These are phyloP conservation scores for Carnegiea gigantea DNA, from an alignment of 179 eudicot species.

Conservation along the genomic window DNA sequence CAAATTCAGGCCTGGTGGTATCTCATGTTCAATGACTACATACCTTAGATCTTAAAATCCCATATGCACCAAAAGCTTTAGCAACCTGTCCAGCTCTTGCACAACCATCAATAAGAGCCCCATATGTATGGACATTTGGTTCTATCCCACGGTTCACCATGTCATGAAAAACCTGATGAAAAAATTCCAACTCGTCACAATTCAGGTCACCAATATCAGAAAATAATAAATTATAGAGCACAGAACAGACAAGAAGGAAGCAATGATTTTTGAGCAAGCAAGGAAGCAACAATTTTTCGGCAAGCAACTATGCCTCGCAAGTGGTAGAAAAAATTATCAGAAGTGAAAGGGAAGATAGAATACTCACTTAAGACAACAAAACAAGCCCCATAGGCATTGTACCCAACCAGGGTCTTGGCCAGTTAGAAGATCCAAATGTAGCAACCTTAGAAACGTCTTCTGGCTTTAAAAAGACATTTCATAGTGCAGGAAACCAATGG, in stretches of 20 bases:
- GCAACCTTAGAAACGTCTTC: background rate
- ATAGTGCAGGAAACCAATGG: background rate
- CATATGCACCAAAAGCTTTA: conserved; percentile 99
- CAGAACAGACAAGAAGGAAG: background rate
- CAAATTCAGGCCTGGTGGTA: background rate
- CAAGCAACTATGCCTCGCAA: background rate
- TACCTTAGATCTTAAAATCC: conserved; percentile 97
- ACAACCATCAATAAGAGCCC: conserved; percentile 97
- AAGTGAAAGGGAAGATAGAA: background rate
- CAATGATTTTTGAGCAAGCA: no score
- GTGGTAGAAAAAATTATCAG: background rate
- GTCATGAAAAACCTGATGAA: conserved; percentile 81
- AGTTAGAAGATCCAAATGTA: background rate
- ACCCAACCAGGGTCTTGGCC: background rate
- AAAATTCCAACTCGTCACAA: conserved; percentile 7
- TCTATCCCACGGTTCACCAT: conserved; percentile 86
- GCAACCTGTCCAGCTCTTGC: conserved; percentile 97
- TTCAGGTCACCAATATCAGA: background rate
- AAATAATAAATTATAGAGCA: background rate
- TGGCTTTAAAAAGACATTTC: background rate
- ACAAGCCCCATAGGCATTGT: background rate
- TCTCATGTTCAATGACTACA: conserved; percentile 13
- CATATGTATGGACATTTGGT: conserved; percentile 93
- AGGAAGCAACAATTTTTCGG: no score
- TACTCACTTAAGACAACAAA: background rate